These are phyloP conservation scores for Aspergillus cristatus DNA, from an alignment of 495 filamentous ascomycete genomes.

Conservation along the genomic window DNA sequence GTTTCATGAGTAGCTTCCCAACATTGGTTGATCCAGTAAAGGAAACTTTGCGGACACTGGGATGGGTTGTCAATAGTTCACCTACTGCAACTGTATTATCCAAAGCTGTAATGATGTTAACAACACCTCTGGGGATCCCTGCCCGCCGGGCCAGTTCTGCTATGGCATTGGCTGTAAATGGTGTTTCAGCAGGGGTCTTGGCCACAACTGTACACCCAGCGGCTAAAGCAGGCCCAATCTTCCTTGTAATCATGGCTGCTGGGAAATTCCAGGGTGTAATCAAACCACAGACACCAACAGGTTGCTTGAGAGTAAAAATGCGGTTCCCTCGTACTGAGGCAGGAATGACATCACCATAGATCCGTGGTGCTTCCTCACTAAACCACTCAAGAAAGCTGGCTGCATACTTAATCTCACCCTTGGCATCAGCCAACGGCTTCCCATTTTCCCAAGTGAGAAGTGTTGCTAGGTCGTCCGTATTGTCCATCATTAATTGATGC, in stretches of 20 bases:
- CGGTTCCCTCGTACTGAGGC: slow-evolving; percentile 25
- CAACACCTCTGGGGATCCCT: slow-evolving; percentile 49
- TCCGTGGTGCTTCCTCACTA: slow-evolving; percentile 59
- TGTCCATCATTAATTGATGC: slow-evolving; percentile 54
- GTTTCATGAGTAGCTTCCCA: slow-evolving; percentile 79
- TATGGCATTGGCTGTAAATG: slow-evolving; percentile 45
- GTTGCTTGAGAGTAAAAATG: slow-evolving; percentile 20
- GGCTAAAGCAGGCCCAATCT: slow-evolving; percentile 42
- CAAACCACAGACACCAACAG: slow-evolving; percentile 24
- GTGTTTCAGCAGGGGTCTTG: slow-evolving; percentile 42
- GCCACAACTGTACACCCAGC: slow-evolving; percentile 19
- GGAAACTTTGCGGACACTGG: slow-evolving; percentile 70
- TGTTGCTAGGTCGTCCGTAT: slow-evolving; percentile 63
- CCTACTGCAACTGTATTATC: slow-evolving; percentile 72
- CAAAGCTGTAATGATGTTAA: slow-evolving; percentile 56
- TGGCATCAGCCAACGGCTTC: slow-evolving; percentile 64
- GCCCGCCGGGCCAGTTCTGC: slow-evolving; percentile 49
- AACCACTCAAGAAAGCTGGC: slow-evolving; percentile 78
- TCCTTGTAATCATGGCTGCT: slow-evolving; percentile 24
- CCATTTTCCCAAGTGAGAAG: slow-evolving; percentile 62
- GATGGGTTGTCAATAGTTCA: slow-evolving; percentile 58
- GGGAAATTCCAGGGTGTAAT: slow-evolving; percentile 39
- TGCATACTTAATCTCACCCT: slow-evolving; percentile 62
- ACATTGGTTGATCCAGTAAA: slow-evolving; percentile 88
- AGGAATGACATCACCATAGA: slow-evolving; percentile 63